Evolutionary conservation across 2,329 filamentous ascomycete genomes (phyloP).

Genomic region (Thermoascus crustaceus): DNA sequence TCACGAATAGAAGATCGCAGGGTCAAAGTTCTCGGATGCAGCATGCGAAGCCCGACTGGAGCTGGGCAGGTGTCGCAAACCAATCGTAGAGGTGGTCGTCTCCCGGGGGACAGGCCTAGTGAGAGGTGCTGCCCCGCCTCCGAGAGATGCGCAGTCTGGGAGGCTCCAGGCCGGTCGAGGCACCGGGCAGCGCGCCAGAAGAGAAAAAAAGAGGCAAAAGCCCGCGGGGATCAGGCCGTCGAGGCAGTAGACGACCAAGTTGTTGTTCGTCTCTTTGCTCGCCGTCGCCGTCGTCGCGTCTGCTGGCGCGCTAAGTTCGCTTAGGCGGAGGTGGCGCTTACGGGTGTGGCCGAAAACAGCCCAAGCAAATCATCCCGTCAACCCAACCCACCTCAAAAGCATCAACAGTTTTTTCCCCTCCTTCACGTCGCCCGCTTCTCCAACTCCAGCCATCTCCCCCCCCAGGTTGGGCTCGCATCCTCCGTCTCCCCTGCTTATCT

Average conservation of each 20-base stretch:
- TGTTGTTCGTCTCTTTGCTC: background rate
- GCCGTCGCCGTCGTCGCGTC: conserved; percentile 1
- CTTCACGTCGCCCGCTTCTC: conserved; percentile 6
- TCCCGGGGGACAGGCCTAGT: conserved; percentile 2
- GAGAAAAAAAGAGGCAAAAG: background rate
- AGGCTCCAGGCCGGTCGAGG: background rate
- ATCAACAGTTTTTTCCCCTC: conserved; percentile 7
- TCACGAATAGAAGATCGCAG: no score
- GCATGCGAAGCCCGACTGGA: conserved; percentile 1
- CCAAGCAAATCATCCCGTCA: conserved; percentile 13
- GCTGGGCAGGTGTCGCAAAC: background rate
- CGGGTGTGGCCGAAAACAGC: conserved; percentile 14
- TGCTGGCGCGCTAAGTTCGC: conserved; percentile 16
- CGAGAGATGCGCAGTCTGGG: background rate
- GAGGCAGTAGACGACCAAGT: no score
- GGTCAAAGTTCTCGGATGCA: no score
- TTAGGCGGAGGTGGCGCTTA: conserved; percentile 19
- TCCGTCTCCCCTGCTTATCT: no score
- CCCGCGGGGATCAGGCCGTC: no score
- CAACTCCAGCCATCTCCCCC: conserved; percentile 13
- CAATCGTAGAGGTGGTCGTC: background rate
- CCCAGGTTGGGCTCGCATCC: conserved; percentile 7
- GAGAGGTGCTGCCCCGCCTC: conserved; percentile 1
- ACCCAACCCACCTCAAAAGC: conserved; percentile 15
- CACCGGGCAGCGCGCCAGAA: background rate